Percentiles rank a stretch among this genome's conserved stretches.
These are phyloP conservation scores for Casaregolazyma suthepensis DNA, from an alignment of 1,139 yeast genomes.

Conservation along the genomic window DNA sequence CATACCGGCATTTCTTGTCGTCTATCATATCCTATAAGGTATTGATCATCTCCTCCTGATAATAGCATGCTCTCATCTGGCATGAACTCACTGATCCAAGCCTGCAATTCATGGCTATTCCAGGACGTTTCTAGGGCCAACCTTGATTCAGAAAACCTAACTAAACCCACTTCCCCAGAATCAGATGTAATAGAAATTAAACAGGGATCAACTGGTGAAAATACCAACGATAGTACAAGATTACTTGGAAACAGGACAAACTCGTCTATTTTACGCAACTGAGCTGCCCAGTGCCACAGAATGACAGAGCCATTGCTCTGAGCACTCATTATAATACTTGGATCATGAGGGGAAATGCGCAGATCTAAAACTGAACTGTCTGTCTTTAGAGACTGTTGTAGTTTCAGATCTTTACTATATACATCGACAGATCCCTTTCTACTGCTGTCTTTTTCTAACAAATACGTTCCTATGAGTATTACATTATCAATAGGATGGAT, in stretches of 20 bases:
- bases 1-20: conserved; percentile 44
- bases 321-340: conserved; percentile 48
- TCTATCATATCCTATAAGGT: conserved; percentile 67
- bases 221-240: conserved; percentile 63
- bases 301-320: conserved; percentile 75
- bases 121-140: conserved; percentile 14
- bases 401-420: conserved; percentile 32
- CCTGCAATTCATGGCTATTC: conserved; percentile 60
- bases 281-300: conserved; percentile 45
- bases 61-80: conserved; percentile 31
- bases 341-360: conserved; percentile 54
- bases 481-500: conserved; percentile 48
- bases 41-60: conserved; percentile 90
- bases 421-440: conserved; percentile 74
- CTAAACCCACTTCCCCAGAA: conserved; percentile 29
- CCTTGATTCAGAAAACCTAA: conserved; percentile 15
- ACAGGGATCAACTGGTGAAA: conserved; percentile 26
- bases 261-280: conserved; percentile 15
- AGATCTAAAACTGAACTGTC: conserved; percentile 65
- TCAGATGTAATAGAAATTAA: conserved; percentile 31
- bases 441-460: conserved; percentile 48
- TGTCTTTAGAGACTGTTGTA: conserved; percentile 17
- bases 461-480: conserved; percentile 70
- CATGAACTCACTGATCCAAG: conserved; percentile 86
- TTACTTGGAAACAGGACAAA: conserved; percentile 39